Evolutionary conservation across 805 yeast species (phyloP), one percentile per base, ranked within the genome.

Genomic region (Starmerella floricola): DNA sequence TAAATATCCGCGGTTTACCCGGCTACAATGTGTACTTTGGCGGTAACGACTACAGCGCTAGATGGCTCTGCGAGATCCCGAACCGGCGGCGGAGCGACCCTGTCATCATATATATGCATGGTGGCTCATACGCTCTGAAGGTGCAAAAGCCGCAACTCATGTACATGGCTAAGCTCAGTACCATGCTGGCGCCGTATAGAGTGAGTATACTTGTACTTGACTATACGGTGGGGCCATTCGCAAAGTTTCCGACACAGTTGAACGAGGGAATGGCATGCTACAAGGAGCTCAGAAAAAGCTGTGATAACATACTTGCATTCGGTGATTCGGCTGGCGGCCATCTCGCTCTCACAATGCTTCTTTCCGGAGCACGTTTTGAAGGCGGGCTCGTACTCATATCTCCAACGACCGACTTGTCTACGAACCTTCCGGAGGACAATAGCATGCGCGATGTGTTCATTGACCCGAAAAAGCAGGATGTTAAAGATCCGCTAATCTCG

Each of bases 311-410:
- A 32, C 44, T 55, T 10, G 36, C 55, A 3, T 40, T 49, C 21
- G 64, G 64, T 15, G 64, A 61, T 38, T 59, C 63, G 8, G 58
- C 58, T 11, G 63, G 64, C 19, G 63, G 57, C 1, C 55, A 57
- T 35, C 42, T 61, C 24, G 42, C 50, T 2, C 38, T 57, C 12
- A 50, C 50, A 4, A 23, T 51, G 37, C 36, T 44, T 6, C 28
- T 38, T 5, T 38, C 24, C n/a, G 42, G 39, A 23, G 36, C 32
- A n/a, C 35, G 16, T 35, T 48, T 31, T 34, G 18, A 42, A 21
- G 13, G n/a, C 6, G 47, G 49, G 2, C 19, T 42, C 8, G 39
- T 38, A 24, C 42, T 52, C 17, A 37, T 45, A 5, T 47, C 52
- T 21, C 57, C 57, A 2, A 47, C 50, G 35, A 42, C 45, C 11